Evolutionary conservation across 495 filamentous ascomycete genomes (phyloP).

Genomic region (Penicillium desertorum): DNA sequence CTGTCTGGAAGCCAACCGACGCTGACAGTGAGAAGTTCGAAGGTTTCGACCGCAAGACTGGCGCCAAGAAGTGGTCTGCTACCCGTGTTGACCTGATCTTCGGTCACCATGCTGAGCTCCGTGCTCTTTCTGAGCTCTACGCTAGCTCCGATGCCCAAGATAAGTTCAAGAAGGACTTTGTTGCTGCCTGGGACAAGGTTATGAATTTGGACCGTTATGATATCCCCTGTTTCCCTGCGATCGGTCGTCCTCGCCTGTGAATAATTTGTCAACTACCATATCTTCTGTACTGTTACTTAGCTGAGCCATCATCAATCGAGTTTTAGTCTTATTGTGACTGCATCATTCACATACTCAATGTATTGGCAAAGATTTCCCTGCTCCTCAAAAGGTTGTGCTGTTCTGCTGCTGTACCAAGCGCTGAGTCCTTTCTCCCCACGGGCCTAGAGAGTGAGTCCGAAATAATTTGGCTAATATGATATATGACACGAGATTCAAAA

Average conservation of each 20-base stretch:
- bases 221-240: constrained; percentile 27
- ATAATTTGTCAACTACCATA: constrained; percentile 2
- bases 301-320: background rate
- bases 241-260: constrained; percentile 31
- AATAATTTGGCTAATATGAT: background rate
- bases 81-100: constrained; percentile 69
- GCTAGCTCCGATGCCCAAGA: constrained; percentile 51
- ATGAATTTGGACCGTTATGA: constrained; percentile 70
- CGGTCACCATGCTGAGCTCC: constrained; percentile 68
- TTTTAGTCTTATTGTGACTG: background rate
- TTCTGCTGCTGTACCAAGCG: background rate
- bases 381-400: background rate
- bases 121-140: constrained; percentile 67
- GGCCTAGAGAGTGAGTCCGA: background rate
- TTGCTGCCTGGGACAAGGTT: constrained; percentile 68
- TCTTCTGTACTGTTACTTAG: constrained; percentile 2
- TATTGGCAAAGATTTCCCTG: background rate
- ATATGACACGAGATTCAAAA: background rate
- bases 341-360: background rate
- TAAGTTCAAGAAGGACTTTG: constrained; percentile 69
- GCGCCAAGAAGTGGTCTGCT: constrained; percentile 64
- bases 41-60: constrained; percentile 65
- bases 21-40: constrained; percentile 55
- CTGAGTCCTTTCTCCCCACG: background rate
- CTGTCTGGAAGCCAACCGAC: constrained; percentile 57